A percentile compares a stretch with the other conserved stretches of the same genome.
phyloP scores from a whole-genome alignment of 345 rosid genomes.

The Cardamine chenopodiifolia region DNA sequence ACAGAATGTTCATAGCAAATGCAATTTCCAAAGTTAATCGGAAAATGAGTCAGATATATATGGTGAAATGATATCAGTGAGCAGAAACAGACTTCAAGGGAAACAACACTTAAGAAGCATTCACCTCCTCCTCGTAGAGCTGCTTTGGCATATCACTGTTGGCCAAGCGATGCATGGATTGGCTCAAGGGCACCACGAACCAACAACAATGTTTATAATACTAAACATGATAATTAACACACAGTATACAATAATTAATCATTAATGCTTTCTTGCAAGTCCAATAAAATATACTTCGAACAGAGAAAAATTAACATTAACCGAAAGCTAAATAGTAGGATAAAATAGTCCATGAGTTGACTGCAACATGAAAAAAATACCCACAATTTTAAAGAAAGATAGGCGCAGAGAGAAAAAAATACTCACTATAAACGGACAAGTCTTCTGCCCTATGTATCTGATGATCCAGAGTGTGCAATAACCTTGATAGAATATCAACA shows the following conservation, averaged over 20 bases:
- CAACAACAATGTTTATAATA: conserved; percentile 43
- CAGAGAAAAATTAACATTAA: no score
- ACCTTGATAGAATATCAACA: conserved; percentile 71
- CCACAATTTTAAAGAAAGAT: conserved; percentile 1
- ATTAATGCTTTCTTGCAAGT: conserved; percentile 16
- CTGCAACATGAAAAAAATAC: conserved; percentile 25
- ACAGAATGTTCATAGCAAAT: conserved; percentile 22
- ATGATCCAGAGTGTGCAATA: conserved; percentile 77
- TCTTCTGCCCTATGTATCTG: conserved; percentile 99
- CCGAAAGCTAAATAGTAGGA: conserved; percentile 1
- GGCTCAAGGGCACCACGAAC: conserved; percentile 92
- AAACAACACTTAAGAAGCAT: conserved; percentile 30
- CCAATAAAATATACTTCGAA: conserved; percentile 28
- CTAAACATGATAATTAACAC: neutral
- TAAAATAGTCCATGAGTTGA: conserved; percentile 14
- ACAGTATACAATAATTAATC: neutral
- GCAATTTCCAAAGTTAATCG: conserved; percentile 24
- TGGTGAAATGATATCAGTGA: conserved; percentile 9
- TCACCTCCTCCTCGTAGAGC: conserved; percentile 94
- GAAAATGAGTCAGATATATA: conserved; percentile 15
- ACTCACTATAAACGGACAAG: conserved; percentile 76
- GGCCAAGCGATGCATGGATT: conserved; percentile 89
- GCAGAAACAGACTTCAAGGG: conserved; percentile 14
- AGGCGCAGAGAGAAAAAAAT: conserved; percentile 34
- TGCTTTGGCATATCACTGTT: conserved; percentile 93